Percentiles rank a stretch among this genome's conserved stretches.
Evolutionary conservation across 306 rosid species (phyloP).

Genomic region (Vicia sativa): DNA sequence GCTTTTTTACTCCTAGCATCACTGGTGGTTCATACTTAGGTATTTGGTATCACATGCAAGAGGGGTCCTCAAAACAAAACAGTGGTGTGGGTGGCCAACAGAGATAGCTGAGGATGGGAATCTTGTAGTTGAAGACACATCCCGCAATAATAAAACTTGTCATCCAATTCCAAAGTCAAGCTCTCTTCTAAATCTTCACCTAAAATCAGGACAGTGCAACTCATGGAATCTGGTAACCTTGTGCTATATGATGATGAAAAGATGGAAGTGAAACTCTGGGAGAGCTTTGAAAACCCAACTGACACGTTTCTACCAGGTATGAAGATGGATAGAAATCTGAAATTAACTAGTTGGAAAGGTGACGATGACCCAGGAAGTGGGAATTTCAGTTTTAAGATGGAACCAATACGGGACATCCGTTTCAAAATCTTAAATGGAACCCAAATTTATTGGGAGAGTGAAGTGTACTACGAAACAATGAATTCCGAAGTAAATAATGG

Average conservation of each 20-base stretch:
- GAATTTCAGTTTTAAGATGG: slow-evolving; percentile 29
- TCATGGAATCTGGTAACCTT: slow-evolving; percentile 45
- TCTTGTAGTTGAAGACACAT: slow-evolving; percentile 14
- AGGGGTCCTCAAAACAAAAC: background rate
- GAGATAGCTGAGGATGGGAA: slow-evolving; percentile 39
- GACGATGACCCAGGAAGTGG: slow-evolving; percentile 10
- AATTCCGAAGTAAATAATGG: background rate
- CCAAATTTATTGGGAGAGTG: slow-evolving; percentile 31
- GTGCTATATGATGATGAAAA: too few relatives aligned
- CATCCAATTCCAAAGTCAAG: slow-evolving; percentile 24
- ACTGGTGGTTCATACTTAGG: slow-evolving; percentile 36
- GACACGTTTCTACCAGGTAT: slow-evolving; percentile 51
- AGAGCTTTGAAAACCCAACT: slow-evolving; percentile 44
- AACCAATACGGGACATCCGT: background rate
- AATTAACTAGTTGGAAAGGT: slow-evolving; percentile 36
- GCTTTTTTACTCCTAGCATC: slow-evolving; percentile 41
- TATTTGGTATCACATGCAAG: slow-evolving; percentile 29
- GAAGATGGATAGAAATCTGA: slow-evolving; percentile 19
- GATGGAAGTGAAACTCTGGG: slow-evolving; percentile 19
- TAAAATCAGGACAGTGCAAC: slow-evolving; percentile 5
- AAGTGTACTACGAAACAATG: background rate
- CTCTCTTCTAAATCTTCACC: background rate
- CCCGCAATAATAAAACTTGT: too few relatives aligned
- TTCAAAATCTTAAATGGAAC: background rate
- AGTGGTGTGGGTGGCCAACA: slow-evolving; percentile 48